Conservation (phyloP, 345 rosid genomes). For the Heritiera fomes region DNA sequence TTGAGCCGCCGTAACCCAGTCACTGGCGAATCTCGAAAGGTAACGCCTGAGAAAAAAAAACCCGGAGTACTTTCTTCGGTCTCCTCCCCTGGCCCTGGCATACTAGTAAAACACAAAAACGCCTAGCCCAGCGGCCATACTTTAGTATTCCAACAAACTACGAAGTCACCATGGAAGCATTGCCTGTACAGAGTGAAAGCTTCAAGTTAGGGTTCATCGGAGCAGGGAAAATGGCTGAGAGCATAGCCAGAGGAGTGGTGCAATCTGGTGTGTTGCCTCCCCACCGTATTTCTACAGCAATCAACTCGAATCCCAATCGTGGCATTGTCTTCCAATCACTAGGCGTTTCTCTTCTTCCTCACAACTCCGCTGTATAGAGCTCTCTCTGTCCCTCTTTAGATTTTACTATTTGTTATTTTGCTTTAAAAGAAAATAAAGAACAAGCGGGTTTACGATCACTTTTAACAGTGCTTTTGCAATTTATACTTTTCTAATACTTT, state of each 20-base stretch:
- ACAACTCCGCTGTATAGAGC: slow-evolving; percentile 49
- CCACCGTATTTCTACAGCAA: slow-evolving; percentile 64
- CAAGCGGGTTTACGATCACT: neutral
- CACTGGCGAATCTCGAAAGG: no score
- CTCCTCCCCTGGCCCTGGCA: no score
- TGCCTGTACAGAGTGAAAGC: slow-evolving; percentile 11
- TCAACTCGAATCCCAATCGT: slow-evolving; percentile 51
- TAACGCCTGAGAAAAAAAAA: no score
- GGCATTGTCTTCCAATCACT: slow-evolving; percentile 66
- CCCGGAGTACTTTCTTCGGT: no score
- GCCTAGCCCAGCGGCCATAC: no score
- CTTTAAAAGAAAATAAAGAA: neutral
- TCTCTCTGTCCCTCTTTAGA: neutral
- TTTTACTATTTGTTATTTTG: neutral
- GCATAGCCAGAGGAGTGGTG: slow-evolving; percentile 80
- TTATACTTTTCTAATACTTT: no score
- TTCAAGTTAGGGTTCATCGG: slow-evolving; percentile 62
- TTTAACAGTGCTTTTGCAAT: no score
- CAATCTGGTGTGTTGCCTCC: slow-evolving; percentile 72
- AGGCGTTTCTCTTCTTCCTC: slow-evolving; percentile 54
- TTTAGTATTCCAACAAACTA: no score
- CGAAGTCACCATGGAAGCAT: slow-evolving; percentile 2
- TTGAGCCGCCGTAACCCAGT: no score
- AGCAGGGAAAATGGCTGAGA: slow-evolving; percentile 95
- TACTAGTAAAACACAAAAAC: neutral